Evolutionary conservation across 2,329 filamentous ascomycete genomes (phyloP).

Genomic region (Zalaria obscura): DNA sequence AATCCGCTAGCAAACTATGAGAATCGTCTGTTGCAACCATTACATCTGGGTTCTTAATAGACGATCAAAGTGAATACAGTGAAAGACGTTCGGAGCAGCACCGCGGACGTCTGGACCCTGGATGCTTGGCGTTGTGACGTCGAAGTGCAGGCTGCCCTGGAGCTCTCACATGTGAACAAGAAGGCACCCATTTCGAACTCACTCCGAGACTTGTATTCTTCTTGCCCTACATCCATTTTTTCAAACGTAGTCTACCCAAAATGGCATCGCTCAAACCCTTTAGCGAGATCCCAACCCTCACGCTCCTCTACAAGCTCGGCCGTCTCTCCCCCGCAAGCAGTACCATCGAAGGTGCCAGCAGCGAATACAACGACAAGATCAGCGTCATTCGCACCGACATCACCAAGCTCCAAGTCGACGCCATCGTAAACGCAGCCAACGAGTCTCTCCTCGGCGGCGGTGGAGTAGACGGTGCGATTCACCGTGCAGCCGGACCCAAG

Average conservation of each 20-base stretch:
- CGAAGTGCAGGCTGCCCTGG: too few species aligned
- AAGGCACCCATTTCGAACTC: too few species aligned
- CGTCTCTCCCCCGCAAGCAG: conserved; percentile 24
- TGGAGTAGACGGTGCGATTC: conserved; percentile 70
- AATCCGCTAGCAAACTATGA: too few species aligned
- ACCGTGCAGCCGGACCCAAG: conserved; percentile 58
- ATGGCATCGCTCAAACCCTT: conserved; percentile 22
- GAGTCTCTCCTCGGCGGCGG: conserved; percentile 64
- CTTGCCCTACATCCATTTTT: too few species aligned
- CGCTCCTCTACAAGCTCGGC: conserved; percentile 49
- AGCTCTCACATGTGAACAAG: too few species aligned
- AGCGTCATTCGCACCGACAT: conserved; percentile 64
- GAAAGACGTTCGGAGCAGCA: too few species aligned
- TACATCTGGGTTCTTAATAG: too few species aligned
- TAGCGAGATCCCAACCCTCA: conserved; percentile 47
- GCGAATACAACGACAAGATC: conserved; percentile 53
- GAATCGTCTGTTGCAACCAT: too few species aligned
- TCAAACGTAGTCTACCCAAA: background rate
- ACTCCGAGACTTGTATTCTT: too few species aligned
- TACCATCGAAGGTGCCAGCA: conserved; percentile 25
- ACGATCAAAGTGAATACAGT: too few species aligned
- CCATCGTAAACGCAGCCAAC: conserved; percentile 92
- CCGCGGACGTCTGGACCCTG: too few species aligned
- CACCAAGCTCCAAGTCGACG: conserved; percentile 61
- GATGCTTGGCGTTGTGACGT: too few species aligned